These are phyloP conservation scores for Boletus coccyginus DNA, from an alignment of 768 basidiomycete genomes.

Conservation along the genomic window DNA sequence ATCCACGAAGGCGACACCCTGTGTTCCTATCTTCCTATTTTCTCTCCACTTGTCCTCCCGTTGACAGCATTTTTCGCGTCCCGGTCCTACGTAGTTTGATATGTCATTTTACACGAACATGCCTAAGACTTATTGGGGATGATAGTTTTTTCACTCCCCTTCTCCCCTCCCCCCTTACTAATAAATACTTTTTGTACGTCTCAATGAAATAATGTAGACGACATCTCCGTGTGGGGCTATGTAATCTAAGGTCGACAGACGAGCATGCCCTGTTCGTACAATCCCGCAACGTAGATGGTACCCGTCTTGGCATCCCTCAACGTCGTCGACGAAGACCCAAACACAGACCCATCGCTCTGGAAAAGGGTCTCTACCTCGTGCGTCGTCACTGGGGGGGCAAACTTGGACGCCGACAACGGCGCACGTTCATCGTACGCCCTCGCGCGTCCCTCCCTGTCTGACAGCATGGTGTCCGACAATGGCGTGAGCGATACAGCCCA, in stretches of 20 bases:
- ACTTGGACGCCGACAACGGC: slow-evolving; percentile 45
- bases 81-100: background rate
- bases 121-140: background rate
- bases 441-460: slow-evolving; percentile 1
- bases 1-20: slow-evolving; percentile 18
- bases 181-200: slow-evolving; percentile 14
- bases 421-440: slow-evolving; percentile 41
- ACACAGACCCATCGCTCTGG: slow-evolving; percentile 67
- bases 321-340: slow-evolving; percentile 52
- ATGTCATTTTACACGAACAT: slow-evolving; percentile 5
- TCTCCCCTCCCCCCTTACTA: background rate
- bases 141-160: background rate
- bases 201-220: background rate
- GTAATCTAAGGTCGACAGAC: slow-evolving; percentile 40
- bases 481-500: slow-evolving; percentile 54
- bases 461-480: background rate
- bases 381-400: slow-evolving; percentile 35
- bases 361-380: slow-evolving; percentile 61
- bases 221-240: background rate
- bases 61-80: background rate
- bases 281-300: slow-evolving; percentile 50
- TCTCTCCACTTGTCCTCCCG: background rate
- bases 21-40: background rate
- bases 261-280: slow-evolving; percentile 57
- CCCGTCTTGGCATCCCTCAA: slow-evolving; percentile 50